Conservation (phyloP, 2,329 filamentous ascomycete species). For the Neopestalotiopsis clavispora region DNA sequence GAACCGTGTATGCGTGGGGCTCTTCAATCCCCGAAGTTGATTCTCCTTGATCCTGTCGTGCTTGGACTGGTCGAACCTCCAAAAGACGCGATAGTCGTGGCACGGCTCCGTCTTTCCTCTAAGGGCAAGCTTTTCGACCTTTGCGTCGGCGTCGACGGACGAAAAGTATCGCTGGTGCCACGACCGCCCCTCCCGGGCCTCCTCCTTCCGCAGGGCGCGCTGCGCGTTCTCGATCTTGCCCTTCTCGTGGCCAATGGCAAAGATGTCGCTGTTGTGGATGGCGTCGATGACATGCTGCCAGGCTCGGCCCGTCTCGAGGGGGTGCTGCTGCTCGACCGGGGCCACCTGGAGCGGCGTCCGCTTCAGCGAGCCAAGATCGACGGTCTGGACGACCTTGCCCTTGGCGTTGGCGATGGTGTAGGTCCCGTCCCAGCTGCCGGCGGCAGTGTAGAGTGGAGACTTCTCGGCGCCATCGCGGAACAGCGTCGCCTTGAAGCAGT, state of each 20-base stretch:
- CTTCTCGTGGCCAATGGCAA: constrained; percentile 79
- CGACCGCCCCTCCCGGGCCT: constrained; percentile 25
- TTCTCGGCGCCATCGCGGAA: constrained; percentile 70
- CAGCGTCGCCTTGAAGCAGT: constrained; percentile 78
- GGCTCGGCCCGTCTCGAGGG: constrained; percentile 84
- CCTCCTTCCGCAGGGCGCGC: constrained; percentile 45
- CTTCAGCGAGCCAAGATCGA: constrained; percentile 61
- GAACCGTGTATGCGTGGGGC: constrained; percentile 30
- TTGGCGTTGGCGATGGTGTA: constrained; percentile 76
- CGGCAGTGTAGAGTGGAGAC: constrained; percentile 77
- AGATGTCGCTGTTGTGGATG: constrained; percentile 84
- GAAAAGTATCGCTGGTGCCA: constrained; percentile 32
- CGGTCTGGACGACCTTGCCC: constrained; percentile 61
- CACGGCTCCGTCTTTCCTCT: constrained; percentile 8
- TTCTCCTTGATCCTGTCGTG: constrained; percentile 23
- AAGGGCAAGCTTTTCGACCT: constrained; percentile 24
- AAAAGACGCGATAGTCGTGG: constrained; percentile 23
- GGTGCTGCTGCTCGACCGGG: constrained; percentile 78
- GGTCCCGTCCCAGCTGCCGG: constrained; percentile 87
- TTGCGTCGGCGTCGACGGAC: constrained; percentile 22
- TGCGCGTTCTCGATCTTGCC: constrained; percentile 89
- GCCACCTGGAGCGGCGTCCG: constrained; percentile 74
- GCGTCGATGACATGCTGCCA: constrained; percentile 86
- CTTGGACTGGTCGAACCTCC: constrained; percentile 33
- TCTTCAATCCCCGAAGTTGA: constrained; percentile 26